These are phyloP conservation scores for Blastocladiella emersonii DNA, from an alignment of 371 early-diverging fungal genomes.

Conservation along the genomic window DNA sequence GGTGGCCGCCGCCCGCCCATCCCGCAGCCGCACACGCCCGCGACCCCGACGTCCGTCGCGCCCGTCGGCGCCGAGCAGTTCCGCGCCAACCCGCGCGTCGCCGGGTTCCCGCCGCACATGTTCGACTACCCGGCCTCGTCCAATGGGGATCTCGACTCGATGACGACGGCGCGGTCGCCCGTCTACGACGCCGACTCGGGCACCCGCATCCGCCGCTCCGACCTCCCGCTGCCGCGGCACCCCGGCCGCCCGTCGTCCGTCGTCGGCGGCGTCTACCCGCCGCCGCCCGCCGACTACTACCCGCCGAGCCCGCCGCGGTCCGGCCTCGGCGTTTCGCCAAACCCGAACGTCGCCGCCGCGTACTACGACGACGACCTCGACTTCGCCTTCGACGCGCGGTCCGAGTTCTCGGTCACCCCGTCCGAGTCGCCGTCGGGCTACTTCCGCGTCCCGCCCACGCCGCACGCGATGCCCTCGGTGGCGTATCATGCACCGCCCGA, in stretches of 20 bases:
- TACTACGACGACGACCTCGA: neutral
- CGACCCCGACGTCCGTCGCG: no score
- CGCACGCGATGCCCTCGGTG: neutral
- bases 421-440: constrained; percentile 1
- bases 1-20: neutral
- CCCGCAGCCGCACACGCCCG: no score
- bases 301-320: neutral
- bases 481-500: neutral
- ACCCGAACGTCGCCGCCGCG: neutral
- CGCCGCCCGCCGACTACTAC: neutral
- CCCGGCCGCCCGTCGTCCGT: neutral
- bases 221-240: neutral
- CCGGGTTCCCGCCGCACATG: no score
- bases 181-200: neutral
- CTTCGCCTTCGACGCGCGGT: neutral
- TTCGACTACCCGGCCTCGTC: no score
- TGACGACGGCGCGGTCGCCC: neutral
- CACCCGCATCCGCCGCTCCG: neutral
- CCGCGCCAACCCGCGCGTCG: no score
- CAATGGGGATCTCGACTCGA: no score
- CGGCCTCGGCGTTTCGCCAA: neutral
- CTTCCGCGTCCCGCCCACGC: neutral
- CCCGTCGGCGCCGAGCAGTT: no score
- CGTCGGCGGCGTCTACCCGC: neutral
- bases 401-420: neutral